Percentiles rank a stretch among this genome's conserved stretches.
Evolutionary conservation across 306 rosid species (phyloP).

Genomic region (Adenanthera pavonina): DNA sequence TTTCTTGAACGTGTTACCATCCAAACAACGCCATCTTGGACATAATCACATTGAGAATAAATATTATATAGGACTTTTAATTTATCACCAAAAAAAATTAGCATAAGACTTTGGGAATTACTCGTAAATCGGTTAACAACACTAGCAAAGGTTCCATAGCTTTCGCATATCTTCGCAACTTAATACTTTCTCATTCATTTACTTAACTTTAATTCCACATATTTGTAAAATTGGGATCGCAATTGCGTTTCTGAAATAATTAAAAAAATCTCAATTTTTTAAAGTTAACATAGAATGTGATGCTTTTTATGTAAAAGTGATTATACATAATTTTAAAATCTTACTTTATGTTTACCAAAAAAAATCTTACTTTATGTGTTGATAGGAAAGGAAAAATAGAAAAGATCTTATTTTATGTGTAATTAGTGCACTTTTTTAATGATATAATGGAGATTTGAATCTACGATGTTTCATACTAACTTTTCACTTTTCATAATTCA

Average conservation of each 20-base stretch:
- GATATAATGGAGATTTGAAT: not conserved
- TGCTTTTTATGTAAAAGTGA: conserved; percentile 2
- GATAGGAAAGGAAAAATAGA: too few relatives aligned
- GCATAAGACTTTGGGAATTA: not conserved
- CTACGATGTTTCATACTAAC: not conserved
- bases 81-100: not conserved
- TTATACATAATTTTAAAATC: not conserved
- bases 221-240: not conserved
- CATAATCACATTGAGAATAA: not conserved
- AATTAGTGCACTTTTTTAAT: not conserved
- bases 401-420: not conserved
- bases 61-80: too few relatives aligned
- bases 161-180: not conserved
- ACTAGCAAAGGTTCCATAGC: not conserved
- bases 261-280: not conserved
- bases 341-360: too few relatives aligned
- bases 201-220: not conserved
- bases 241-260: not conserved
- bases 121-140: not conserved
- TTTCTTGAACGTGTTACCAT: too few relatives aligned
- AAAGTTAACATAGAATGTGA: not conserved
- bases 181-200: not conserved
- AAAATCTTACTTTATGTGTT: not conserved
- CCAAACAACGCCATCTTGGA: not conserved
- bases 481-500: not conserved